These are phyloP conservation scores for Moniliella sp. DNA, from an alignment of 1,284 basidiomycete genomes.

Conservation along the genomic window DNA sequence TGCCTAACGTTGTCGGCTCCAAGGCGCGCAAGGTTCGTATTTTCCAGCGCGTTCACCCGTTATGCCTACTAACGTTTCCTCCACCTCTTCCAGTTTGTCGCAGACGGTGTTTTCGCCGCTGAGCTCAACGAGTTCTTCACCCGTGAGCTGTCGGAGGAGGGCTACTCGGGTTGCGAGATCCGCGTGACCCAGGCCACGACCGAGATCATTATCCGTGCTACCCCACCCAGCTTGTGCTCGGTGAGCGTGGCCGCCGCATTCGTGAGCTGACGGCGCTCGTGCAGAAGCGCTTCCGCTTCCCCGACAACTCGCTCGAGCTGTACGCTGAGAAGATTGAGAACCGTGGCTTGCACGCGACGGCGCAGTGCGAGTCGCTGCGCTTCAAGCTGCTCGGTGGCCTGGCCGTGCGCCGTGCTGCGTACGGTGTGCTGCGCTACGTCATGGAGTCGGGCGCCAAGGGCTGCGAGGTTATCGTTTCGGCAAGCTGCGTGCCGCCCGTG, in stretches of 20 bases:
- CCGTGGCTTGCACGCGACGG: constrained; percentile 92
- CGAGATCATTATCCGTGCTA: constrained; percentile 99
- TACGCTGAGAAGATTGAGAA: constrained; percentile 99
- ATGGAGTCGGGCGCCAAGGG: constrained; percentile 99
- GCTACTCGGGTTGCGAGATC: constrained; percentile 99
- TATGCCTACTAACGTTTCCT: no score
- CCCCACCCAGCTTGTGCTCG: constrained; percentile 97
- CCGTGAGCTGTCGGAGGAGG: constrained; percentile 94
- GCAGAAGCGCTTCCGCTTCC: constrained; percentile 96
- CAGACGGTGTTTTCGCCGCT: constrained; percentile 92
- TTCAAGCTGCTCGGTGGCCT: constrained; percentile 99
- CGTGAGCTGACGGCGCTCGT: constrained; percentile 94
- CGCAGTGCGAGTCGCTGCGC: constrained; percentile 91
- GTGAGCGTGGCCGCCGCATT: constrained; percentile 97
- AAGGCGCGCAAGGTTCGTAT: no score
- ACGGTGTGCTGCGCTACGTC: constrained; percentile 98
- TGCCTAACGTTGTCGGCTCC: no score
- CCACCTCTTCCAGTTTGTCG: constrained; percentile 61
- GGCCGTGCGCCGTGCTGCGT: constrained; percentile 94
- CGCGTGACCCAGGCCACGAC: constrained; percentile 97
- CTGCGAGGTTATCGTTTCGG: constrained; percentile 98
- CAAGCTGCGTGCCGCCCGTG: constrained; percentile 96
- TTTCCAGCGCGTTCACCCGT: no score
- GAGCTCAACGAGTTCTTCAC: constrained; percentile 95
- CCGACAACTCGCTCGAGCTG: constrained; percentile 85